Conservation (phyloP, 164 flowering plant genomes). For the Nymphaea thermarum region DNA sequence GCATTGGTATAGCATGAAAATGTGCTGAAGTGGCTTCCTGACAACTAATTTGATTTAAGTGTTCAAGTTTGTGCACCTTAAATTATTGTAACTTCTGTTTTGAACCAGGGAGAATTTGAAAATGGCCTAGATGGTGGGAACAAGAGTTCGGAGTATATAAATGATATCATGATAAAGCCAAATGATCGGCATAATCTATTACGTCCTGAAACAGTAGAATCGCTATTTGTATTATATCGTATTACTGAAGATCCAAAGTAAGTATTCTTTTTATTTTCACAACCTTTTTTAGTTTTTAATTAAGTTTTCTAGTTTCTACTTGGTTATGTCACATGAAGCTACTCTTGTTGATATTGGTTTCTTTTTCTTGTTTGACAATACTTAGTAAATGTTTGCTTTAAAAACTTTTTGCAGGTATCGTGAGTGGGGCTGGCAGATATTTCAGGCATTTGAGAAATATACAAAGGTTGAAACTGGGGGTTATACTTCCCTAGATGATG, state of each 20-base stretch:
- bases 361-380: neutral
- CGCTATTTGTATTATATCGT: constrained; percentile 74
- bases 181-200: constrained; percentile 90
- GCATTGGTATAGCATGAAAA: too few relatives aligned
- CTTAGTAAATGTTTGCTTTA: neutral
- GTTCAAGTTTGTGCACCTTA: neutral
- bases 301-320: neutral
- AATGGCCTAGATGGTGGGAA: constrained; percentile 84
- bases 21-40: too few relatives aligned
- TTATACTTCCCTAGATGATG: constrained; percentile 81
- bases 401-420: constrained; percentile 51
- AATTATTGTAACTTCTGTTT: neutral
- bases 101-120: constrained; percentile 58
- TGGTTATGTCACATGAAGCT: neutral
- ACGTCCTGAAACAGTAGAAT: constrained; percentile 98
- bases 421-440: constrained; percentile 96
- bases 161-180: constrained; percentile 74
- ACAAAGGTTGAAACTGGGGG: constrained; percentile 86
- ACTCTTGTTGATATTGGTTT: neutral
- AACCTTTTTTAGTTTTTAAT: too few relatives aligned
- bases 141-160: constrained; percentile 52
- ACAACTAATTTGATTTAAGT: neutral
- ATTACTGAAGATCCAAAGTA: constrained; percentile 88
- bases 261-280: constrained; percentile 3
- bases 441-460: constrained; percentile 81